A percentile compares a stretch with the other conserved stretches of the same genome.
Conservation (phyloP, 73 alveolate genomes). For the Blepharisma japonicum region DNA sequence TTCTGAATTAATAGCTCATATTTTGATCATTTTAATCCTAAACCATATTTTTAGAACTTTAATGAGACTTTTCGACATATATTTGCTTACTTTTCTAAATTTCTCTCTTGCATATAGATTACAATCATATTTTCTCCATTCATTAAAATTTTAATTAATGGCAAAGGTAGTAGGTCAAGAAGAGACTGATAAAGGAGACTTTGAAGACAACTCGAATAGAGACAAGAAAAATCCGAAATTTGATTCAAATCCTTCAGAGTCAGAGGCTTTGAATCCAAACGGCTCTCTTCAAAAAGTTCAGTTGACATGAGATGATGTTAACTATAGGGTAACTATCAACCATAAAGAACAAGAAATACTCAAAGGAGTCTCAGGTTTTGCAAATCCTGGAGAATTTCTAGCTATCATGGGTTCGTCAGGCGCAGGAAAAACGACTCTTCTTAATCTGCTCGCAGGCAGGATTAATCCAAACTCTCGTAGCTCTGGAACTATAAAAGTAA, state of each 20-base stretch:
- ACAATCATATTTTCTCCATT: too few species aligned
- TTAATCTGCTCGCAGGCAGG: conserved; percentile 30
- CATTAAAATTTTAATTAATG: too few species aligned
- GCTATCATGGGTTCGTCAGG: conserved; percentile 47
- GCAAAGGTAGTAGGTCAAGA: too few species aligned
- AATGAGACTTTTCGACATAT: too few species aligned
- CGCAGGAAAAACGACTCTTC: conserved; percentile 41
- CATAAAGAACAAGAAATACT: conserved; percentile 28
- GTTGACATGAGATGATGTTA: not conserved
- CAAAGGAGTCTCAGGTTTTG: conserved; percentile 42
- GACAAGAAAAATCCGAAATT: too few species aligned
- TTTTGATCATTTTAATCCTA: too few species aligned
- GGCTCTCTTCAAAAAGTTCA: not conserved
- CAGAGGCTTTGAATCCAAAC: not conserved
- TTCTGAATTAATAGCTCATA: too few species aligned
- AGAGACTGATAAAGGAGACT: too few species aligned
- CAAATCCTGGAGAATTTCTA: conserved; percentile 36
- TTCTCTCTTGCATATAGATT: too few species aligned
- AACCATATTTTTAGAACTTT: too few species aligned
- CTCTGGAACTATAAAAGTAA: not conserved
- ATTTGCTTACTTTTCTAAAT: too few species aligned
- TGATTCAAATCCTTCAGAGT: not conserved
- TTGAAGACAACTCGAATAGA: too few species aligned
- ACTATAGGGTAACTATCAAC: not conserved
- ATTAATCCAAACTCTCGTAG: not conserved